phyloP scores from a whole-genome alignment of 345 rosid species.

The Boechera stricta region DNA sequence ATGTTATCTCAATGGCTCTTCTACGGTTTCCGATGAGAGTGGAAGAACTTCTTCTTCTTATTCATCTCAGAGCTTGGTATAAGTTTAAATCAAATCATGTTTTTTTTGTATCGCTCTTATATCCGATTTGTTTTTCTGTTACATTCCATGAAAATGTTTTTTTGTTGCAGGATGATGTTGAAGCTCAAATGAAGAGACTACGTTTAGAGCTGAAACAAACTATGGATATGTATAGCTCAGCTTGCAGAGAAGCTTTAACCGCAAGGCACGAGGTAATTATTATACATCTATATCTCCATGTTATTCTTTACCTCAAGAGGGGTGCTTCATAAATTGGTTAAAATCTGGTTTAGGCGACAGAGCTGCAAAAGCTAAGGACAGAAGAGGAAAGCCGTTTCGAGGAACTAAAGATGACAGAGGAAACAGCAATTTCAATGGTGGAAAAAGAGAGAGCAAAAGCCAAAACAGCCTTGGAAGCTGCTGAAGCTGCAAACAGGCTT shows the following conservation, averaged over 20 bases:
- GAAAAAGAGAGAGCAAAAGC: slow-evolving; percentile 68
- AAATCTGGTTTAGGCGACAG: slow-evolving; percentile 58
- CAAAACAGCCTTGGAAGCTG: slow-evolving; percentile 73
- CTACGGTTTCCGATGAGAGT: slow-evolving; percentile 64
- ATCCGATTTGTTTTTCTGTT: neutral
- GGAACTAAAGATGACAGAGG: slow-evolving; percentile 67
- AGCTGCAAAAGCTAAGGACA: slow-evolving; percentile 62
- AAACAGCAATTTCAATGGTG: slow-evolving; percentile 59
- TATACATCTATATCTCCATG: neutral
- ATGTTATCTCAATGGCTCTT: slow-evolving; percentile 49
- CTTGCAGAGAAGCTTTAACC: slow-evolving; percentile 84
- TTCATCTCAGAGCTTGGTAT: slow-evolving; percentile 64
- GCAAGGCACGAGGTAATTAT: slow-evolving; percentile 73
- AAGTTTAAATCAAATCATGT: neutral
- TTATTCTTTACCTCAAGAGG: neutral
- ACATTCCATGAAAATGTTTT: neutral
- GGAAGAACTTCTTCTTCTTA: slow-evolving; percentile 58
- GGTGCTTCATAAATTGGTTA: neutral
- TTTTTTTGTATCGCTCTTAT: neutral
- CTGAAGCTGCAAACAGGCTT: slow-evolving; percentile 68
- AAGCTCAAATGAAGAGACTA: slow-evolving; percentile 84
- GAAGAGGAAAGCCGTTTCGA: slow-evolving; percentile 74
- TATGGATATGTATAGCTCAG: slow-evolving; percentile 87
- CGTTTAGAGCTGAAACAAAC: slow-evolving; percentile 87
- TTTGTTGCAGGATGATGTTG: slow-evolving; percentile 70